Evolutionary conservation across 2,329 filamentous ascomycete genomes (phyloP), one percentile per base, ranked within the genome.

Genomic region (Cryphonectria naterciae): DNA sequence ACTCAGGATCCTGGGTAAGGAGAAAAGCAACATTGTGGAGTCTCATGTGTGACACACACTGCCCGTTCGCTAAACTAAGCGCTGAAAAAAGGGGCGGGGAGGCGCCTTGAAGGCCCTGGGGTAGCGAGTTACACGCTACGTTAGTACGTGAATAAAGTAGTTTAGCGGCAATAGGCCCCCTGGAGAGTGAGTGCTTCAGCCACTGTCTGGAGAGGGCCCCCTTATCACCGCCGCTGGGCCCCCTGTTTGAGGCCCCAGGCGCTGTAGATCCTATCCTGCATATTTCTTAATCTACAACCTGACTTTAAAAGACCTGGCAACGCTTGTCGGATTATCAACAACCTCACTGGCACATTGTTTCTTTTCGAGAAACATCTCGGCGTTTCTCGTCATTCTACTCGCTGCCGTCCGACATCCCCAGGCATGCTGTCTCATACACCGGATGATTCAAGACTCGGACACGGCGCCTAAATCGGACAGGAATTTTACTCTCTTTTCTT

Each of bases 261-360:
- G 19, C 25, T 43, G 61, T n/a, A 64, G 35, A 39, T 39, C 58
- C 58, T 61, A 39, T 61, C 58, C 58, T 61, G 58, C 58, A 61
- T n/a, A 25, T 7, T 22, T 2, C 3, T 32, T 32, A 32, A 32
- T 11, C 15, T 56, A 35, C 13, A 13, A 37, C 7, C 3, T 25
- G 35, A 39, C 13, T 60, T 58, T 4, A 56, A 56, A 6, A 64
- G 46, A 22, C 39, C 13, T 6, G n/a, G 37, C 15, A 49, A 49
- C 25, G 54, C 41, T 37, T 52, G 43, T 35, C 25, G 28, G 28
- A 65, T n/a, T 52, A 32, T 35, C n/a, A 32, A 52, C 63, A 19
- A 65, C 41, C 63, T 52, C 63, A 52, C 63, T 52, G 63, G 63
- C 63, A 32, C 43, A 49, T n/a, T 65, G 63, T 65, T 65, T 65